Conservation (phyloP, 345 rosid genomes). For the Eucalyptus coolabah region DNA sequence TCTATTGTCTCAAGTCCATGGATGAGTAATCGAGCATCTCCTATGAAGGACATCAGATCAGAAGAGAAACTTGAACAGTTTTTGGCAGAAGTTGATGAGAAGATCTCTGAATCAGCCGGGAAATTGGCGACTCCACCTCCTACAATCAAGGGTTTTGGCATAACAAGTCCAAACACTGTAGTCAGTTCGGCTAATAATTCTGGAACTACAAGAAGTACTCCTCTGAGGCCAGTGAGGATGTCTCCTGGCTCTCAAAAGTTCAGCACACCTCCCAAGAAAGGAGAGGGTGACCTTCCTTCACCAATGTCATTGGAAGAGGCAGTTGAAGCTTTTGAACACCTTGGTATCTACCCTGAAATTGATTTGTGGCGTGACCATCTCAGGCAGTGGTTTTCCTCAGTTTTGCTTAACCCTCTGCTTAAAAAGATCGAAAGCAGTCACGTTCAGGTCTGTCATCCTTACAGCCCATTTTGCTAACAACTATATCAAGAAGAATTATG, state of each 20-base stretch:
- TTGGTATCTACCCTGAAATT: slow-evolving; percentile 86
- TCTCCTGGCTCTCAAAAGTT: slow-evolving; percentile 96
- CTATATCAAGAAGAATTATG: background rate
- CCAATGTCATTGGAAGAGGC: slow-evolving; percentile 91
- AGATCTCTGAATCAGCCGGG: slow-evolving; percentile 64
- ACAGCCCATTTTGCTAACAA: background rate
- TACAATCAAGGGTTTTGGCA: slow-evolving; percentile 47
- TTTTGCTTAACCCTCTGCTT: slow-evolving; percentile 66
- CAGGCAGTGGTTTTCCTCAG: slow-evolving; percentile 92
- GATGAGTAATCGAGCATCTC: slow-evolving; percentile 46
- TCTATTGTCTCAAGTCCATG: slow-evolving; percentile 63
- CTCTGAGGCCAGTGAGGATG: slow-evolving; percentile 87
- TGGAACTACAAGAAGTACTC: slow-evolving; percentile 82
- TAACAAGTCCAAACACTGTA: slow-evolving; percentile 55
- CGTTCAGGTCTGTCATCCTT: slow-evolving; percentile 41
- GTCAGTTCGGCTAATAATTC: slow-evolving; percentile 65
- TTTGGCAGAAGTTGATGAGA: slow-evolving; percentile 73
- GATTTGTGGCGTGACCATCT: slow-evolving; percentile 88
- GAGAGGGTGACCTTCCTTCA: slow-evolving; percentile 84
- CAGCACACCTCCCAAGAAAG: slow-evolving; percentile 92
- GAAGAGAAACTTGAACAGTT: slow-evolving; percentile 87
- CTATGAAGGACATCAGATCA: slow-evolving; percentile 59
- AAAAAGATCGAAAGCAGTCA: slow-evolving; percentile 81
- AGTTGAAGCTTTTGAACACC: slow-evolving; percentile 61
- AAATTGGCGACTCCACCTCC: slow-evolving; percentile 74